Evolutionary conservation across 225 moss, liverwort and hornwort species (phyloP).

Genomic region (Straminergon stramineum): DNA sequence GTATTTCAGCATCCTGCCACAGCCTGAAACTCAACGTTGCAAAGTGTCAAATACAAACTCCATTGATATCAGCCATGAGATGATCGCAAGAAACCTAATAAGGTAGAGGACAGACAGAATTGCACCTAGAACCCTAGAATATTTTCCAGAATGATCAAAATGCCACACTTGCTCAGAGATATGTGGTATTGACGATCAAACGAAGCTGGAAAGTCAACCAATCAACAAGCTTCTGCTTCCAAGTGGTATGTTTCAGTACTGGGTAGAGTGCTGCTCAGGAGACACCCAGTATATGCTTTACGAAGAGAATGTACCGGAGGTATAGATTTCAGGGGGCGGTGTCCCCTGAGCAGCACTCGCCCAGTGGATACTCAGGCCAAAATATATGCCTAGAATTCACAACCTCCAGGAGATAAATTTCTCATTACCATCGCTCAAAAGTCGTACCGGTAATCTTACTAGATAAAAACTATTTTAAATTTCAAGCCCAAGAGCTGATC

Average conservation of each 20-base stretch:
- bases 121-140: neutral
- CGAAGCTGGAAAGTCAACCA: neutral
- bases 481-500: neutral
- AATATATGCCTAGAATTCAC: neutral
- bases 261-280: neutral
- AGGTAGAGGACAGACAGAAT: neutral
- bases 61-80: neutral
- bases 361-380: too few species aligned
- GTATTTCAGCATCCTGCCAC: constrained; percentile 92
- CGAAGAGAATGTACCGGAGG: neutral
- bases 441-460: neutral
- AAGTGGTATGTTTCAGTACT: neutral
- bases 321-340: neutral
- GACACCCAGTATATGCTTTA: neutral
- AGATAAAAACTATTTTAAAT: neutral
- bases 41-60: neutral
- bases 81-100: neutral
- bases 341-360: neutral
- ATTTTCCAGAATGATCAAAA: neutral
- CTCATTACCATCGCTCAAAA: neutral
- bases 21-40: constrained; percentile 36
- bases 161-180: neutral
- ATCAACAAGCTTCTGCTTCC: neutral
- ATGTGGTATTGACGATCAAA: neutral
- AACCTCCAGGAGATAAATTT: neutral